Percentiles rank a stretch among this genome's conserved stretches.
Evolutionary conservation across 73 alveolate genomes (phyloP).

Genomic region (Symbiodinium natans): DNA sequence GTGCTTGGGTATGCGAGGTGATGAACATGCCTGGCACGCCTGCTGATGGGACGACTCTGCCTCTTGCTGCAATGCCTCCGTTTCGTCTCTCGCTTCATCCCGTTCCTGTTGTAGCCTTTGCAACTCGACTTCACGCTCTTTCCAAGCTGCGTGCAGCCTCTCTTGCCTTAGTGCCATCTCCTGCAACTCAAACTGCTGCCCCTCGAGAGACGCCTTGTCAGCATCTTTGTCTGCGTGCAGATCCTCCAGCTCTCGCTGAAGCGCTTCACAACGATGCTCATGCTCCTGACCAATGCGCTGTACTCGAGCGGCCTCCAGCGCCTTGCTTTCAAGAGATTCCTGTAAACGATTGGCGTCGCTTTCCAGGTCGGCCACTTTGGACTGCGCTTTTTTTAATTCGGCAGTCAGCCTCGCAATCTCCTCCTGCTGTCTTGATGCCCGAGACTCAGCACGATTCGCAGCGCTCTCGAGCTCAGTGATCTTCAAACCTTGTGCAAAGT

Average conservation of each 20-base stretch:
- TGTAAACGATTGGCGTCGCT: not conserved
- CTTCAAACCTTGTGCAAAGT: conserved; percentile 35
- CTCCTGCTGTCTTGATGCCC: not conserved
- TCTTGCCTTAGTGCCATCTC: conserved; percentile 57
- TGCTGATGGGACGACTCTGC: conserved; percentile 10
- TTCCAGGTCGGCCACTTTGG: not conserved
- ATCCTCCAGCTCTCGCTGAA: conserved; percentile 49
- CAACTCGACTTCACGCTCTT: conserved; percentile 29
- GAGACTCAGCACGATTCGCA: conserved; percentile 57
- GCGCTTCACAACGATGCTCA: conserved; percentile 59
- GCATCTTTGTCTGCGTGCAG: conserved; percentile 1
- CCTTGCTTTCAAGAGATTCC: conserved; percentile 31
- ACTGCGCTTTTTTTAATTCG: conserved; percentile 14
- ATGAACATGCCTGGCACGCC: not conserved
- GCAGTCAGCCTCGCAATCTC: not conserved
- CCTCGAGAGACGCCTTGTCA: conserved; percentile 32
- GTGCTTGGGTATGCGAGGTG: no score
- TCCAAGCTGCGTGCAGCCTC: conserved; percentile 62
- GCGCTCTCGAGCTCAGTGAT: conserved; percentile 49
- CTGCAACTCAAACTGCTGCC: conserved; percentile 54
- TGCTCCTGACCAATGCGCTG: conserved; percentile 9
- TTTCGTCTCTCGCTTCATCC: conserved; percentile 26
- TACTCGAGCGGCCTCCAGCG: not conserved
- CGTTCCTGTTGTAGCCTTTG: conserved; percentile 41
- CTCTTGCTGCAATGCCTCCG: conserved; percentile 46